Evolutionary conservation across 2,329 filamentous ascomycete genomes (phyloP).

Genomic region (Fusarium protoensiforme): DNA sequence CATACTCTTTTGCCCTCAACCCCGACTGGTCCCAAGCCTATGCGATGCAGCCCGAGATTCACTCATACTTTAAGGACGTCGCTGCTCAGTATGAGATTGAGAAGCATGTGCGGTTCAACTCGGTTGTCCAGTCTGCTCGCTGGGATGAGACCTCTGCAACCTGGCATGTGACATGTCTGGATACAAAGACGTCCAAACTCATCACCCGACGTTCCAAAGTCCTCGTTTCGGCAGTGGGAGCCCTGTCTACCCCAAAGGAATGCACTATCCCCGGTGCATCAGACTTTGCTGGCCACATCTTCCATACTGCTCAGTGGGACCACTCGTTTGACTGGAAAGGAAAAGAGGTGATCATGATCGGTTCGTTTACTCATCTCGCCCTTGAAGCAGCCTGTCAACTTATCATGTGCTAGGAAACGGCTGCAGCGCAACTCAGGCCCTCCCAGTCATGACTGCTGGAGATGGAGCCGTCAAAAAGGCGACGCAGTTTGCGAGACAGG

Average conservation of each 20-base stretch:
- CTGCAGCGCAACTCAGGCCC: conserved; percentile 42
- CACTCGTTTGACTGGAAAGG: conserved; percentile 40
- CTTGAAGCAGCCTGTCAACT: rapidly evolving
- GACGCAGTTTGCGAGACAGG: conserved; percentile 61
- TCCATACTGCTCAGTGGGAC: conserved; percentile 43
- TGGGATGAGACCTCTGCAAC: conserved; percentile 34
- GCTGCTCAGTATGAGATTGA: conserved; percentile 32
- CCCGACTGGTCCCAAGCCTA: conserved; percentile 42
- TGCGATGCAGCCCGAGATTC: conserved; percentile 42
- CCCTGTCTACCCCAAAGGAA: conserved; percentile 32
- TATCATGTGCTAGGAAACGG: conserved; percentile 31
- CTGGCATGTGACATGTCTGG: conserved; percentile 32
- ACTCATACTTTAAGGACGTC: conserved; percentile 36
- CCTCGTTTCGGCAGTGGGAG: conserved; percentile 41
- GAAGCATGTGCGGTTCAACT: conserved; percentile 30
- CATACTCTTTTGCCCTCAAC: conserved; percentile 43
- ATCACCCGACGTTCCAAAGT: conserved; percentile 18
- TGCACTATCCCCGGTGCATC: conserved; percentile 36
- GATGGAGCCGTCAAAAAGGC: conserved; percentile 48
- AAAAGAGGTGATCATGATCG: conserved; percentile 39
- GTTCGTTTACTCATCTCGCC: neutral
- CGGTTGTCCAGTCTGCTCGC: conserved; percentile 32
- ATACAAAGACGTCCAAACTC: conserved; percentile 13
- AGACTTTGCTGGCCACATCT: conserved; percentile 33
- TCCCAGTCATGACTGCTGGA: conserved; percentile 37